phyloP scores from a whole-genome alignment of 495 filamentous ascomycete species.

The Usnea hakonensis region DNA sequence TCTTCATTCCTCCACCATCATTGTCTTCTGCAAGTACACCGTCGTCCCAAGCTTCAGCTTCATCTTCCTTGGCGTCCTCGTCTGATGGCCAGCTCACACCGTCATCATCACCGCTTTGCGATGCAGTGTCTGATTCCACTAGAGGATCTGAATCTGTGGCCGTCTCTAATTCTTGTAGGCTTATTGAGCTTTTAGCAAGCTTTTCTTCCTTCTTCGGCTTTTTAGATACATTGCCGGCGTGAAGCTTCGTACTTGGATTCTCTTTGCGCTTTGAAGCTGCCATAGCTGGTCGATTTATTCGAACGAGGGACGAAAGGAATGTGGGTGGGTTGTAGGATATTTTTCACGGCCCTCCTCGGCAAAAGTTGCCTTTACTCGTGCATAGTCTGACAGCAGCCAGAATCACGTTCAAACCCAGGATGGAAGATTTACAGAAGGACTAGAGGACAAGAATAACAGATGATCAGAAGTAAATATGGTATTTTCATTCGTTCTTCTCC shows the following conservation, averaged over 20 bases:
- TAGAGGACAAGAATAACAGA: neutral
- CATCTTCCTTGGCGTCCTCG: conserved; percentile 32
- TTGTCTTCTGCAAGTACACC: conserved; percentile 25
- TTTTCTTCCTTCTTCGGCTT: conserved; percentile 11
- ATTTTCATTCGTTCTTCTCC: neutral
- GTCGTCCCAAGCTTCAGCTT: conserved; percentile 31
- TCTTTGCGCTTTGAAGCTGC: conserved; percentile 16
- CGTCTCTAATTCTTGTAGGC: conserved; percentile 8
- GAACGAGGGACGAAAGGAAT: neutral
- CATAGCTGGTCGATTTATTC: neutral
- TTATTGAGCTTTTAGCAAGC: neutral
- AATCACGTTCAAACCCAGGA: neutral
- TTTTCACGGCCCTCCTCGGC: neutral
- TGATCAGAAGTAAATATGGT: neutral
- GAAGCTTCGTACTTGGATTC: neutral
- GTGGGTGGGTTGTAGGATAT: neutral
- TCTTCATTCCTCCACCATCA: conserved; percentile 21
- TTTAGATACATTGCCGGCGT: conserved; percentile 6
- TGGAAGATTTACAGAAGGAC: neutral
- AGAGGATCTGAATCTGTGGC: conserved; percentile 26
- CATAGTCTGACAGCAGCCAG: neutral
- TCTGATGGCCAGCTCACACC: conserved; percentile 26
- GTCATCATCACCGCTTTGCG: conserved; percentile 23
- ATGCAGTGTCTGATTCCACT: conserved; percentile 25
- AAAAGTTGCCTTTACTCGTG: conserved; percentile 5